Evolutionary conservation across 73 alveolate genomes (phyloP).

Genomic region (Breviolum minutum): DNA sequence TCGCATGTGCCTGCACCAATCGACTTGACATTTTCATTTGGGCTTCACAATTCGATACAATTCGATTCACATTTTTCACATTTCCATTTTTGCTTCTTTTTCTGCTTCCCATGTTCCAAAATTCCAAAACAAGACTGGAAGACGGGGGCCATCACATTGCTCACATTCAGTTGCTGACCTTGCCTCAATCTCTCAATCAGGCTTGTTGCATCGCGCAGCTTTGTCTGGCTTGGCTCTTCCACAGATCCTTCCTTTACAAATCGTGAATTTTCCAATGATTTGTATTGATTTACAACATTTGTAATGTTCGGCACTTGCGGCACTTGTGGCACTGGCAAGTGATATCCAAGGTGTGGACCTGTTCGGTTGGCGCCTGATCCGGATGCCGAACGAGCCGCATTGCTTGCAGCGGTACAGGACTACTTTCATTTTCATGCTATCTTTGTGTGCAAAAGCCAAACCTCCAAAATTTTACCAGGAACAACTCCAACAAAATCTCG

Average conservation of each 20-base stretch:
- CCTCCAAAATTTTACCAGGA: neutral
- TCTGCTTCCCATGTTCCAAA: neutral
- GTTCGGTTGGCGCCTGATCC: slow-evolving; percentile 83
- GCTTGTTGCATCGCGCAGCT: slow-evolving; percentile 56
- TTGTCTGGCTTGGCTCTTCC: slow-evolving; percentile 53
- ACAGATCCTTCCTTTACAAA: neutral
- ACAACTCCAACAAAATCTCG: slow-evolving; percentile 64
- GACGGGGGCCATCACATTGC: too few species aligned
- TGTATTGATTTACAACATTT: neutral
- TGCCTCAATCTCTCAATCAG: neutral
- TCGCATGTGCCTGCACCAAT: too few species aligned
- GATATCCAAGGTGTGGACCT: slow-evolving; percentile 48
- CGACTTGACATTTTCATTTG: too few species aligned
- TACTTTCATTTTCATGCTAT: neutral
- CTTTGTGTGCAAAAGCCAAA: neutral
- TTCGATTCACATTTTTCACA: too few species aligned
- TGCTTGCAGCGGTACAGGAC: slow-evolving; percentile 76
- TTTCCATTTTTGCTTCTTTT: neutral
- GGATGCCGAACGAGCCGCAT: slow-evolving; percentile 66
- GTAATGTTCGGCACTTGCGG: too few species aligned
- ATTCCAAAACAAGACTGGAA: too few species aligned
- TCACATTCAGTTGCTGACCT: neutral
- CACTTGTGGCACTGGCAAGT: too few species aligned
- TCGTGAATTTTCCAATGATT: neutral
- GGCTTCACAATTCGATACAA: too few species aligned